phyloP scores from a whole-genome alignment of 106 monocot genomes.

The Apostasia shenzhenica region DNA sequence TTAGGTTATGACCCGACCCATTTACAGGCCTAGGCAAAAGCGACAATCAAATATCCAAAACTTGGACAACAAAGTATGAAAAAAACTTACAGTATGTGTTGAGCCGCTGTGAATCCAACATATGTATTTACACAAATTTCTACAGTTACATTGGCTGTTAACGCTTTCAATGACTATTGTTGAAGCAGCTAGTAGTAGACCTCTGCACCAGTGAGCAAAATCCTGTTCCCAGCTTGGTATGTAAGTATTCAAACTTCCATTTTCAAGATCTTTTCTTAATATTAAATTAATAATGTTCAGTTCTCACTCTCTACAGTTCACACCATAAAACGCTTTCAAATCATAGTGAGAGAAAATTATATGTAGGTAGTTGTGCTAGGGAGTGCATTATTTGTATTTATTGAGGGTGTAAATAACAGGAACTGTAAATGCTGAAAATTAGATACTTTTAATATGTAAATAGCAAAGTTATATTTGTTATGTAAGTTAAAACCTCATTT shows the following conservation, averaged over 20 bases:
- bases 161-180: constrained; percentile 40
- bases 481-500: no score
- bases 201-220: constrained; percentile 83
- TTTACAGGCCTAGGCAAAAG: constrained; percentile 6
- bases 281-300: no score
- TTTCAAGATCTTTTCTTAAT: background rate
- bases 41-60: constrained; percentile 46
- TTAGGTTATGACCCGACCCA: no score
- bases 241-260: constrained; percentile 24
- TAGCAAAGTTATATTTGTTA: no score
- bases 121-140: constrained; percentile 74
- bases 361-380: no score
- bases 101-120: constrained; percentile 68
- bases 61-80: constrained; percentile 48
- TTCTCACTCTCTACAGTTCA: no score
- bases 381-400: no score
- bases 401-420: no score
- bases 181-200: constrained; percentile 72
- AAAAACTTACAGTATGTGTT: constrained; percentile 58
- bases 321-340: no score
- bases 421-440: no score
- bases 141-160: constrained; percentile 44
- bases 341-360: no score
- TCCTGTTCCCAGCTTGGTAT: constrained; percentile 80
- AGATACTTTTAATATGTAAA: no score